Conservation (phyloP, 352 stramenopile genomes). For the Phytophthora hybrid region DNA sequence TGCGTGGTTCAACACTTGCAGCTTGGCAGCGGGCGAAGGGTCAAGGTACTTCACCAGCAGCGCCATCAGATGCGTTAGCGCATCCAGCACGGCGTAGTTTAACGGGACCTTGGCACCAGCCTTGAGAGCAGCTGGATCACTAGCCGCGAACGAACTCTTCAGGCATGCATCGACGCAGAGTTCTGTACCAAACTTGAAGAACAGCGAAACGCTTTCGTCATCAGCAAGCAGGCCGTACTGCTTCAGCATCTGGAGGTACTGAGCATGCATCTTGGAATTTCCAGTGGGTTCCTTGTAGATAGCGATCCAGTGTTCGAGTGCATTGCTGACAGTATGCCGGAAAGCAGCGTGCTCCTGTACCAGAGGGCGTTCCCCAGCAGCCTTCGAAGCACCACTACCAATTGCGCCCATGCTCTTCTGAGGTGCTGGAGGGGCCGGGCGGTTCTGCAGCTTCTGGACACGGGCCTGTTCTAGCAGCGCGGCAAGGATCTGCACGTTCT, state of each 20-base stretch:
- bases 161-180: conserved; percentile 97
- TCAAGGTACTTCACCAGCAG: conserved; percentile 97
- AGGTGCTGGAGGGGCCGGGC: conserved; percentile 25
- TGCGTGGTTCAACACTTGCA: conserved; percentile 96
- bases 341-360: conserved; percentile 85
- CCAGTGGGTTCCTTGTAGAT: conserved; percentile 94
- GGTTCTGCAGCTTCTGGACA: conserved; percentile 54
- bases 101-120: conserved; percentile 60
- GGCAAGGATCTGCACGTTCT: conserved; percentile 88
- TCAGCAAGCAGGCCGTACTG: conserved; percentile 96
- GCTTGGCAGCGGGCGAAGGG: conserved; percentile 71
- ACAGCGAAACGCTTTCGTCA: conserved; percentile 97
- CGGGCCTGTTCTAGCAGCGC: conserved; percentile 83
- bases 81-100: conserved; percentile 96
- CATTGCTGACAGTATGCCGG: conserved; percentile 89
- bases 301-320: conserved; percentile 98
- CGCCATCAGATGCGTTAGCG: conserved; percentile 96
- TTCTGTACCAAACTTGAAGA: conserved; percentile 97
- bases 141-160: conserved; percentile 83
- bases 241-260: conserved; percentile 98
- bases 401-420: conserved; percentile 71
- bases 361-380: conserved; percentile 45
- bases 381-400: conserved; percentile 50
- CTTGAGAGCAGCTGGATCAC: conserved; percentile 46
- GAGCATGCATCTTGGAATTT: conserved; percentile 95